Conservation (phyloP, 2,329 filamentous ascomycete species). For the Alternaria sp. region DNA sequence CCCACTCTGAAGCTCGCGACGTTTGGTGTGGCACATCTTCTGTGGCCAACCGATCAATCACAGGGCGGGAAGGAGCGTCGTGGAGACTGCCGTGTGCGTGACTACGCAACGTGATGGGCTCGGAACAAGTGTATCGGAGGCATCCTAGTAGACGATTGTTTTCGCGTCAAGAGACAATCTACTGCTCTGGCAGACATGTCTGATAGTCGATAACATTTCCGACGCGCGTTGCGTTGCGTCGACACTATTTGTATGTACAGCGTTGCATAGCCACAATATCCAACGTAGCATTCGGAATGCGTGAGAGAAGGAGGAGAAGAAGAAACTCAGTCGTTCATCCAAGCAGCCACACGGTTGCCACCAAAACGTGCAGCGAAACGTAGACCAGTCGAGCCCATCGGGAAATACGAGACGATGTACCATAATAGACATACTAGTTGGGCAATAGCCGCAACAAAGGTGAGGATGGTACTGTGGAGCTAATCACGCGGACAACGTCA, state of each 20-base stretch:
- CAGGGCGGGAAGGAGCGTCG: slow-evolving; percentile 14
- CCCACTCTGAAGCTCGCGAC: slow-evolving; percentile 9
- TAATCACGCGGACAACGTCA: slow-evolving; percentile 49
- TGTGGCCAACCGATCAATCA: slow-evolving; percentile 34
- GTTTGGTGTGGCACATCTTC: slow-evolving; percentile 28
- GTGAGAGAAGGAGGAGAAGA: slow-evolving; percentile 10
- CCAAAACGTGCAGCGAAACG: slow-evolving; percentile 88
- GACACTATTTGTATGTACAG: slow-evolving; percentile 21
- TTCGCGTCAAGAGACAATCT: background rate
- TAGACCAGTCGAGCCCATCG: slow-evolving; percentile 90
- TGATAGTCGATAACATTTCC: slow-evolving; percentile 22
- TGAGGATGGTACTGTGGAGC: slow-evolving; percentile 83
- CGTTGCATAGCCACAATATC: slow-evolving; percentile 26
- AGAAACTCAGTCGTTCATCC: slow-evolving; percentile 76
- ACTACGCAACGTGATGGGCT: slow-evolving; percentile 35
- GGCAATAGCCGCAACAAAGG: slow-evolving; percentile 81
- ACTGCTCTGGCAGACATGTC: slow-evolving; percentile 7
- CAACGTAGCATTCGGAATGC: slow-evolving; percentile 17
- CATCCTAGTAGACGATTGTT: slow-evolving; percentile 19
- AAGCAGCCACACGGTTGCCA: slow-evolving; percentile 81
- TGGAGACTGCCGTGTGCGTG: slow-evolving; percentile 32
- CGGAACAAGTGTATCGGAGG: slow-evolving; percentile 19
- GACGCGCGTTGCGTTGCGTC: slow-evolving; percentile 39
- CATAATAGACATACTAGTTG: slow-evolving; percentile 86
- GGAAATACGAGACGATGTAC: slow-evolving; percentile 98